phyloP scores from a whole-genome alignment of 176 grass and related monocot genomes.

The Paspalum vaginatum region DNA sequence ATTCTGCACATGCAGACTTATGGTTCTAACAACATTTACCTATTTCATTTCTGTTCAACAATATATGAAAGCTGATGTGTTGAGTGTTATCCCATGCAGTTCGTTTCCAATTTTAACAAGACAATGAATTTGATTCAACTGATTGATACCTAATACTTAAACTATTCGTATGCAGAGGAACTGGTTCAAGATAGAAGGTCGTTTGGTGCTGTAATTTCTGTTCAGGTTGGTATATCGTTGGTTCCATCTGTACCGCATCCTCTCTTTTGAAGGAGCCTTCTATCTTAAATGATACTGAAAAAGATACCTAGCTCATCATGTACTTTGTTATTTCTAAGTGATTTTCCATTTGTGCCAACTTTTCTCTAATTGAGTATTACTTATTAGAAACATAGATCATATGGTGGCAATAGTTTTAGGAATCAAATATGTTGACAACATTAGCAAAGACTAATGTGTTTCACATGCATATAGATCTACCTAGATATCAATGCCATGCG shows the following conservation, averaged over 20 bases:
- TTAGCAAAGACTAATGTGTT: background rate
- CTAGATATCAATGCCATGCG: background rate
- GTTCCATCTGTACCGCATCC: background rate
- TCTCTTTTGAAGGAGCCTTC: background rate
- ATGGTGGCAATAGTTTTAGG: background rate
- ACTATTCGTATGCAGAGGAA: conserved; percentile 61
- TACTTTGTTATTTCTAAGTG: background rate
- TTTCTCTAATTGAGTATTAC: background rate
- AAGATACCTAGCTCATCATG: background rate
- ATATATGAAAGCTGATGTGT: background rate
- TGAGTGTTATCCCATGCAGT: background rate
- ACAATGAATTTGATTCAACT: background rate
- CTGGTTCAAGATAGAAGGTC: conserved; percentile 72
- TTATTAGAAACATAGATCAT: background rate
- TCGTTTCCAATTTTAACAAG: background rate
- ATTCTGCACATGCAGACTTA: background rate
- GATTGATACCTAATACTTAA: conserved; percentile 10
- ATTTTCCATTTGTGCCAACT: background rate
- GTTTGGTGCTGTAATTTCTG: conserved; percentile 90
- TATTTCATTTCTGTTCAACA: background rate
- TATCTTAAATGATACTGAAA: background rate
- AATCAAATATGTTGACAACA: background rate
- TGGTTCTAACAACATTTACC: background rate
- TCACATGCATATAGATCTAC: background rate
- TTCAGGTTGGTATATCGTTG: conserved; percentile 61